Conservation (phyloP, 768 basidiomycete genomes). For the Cyathus striatus region DNA sequence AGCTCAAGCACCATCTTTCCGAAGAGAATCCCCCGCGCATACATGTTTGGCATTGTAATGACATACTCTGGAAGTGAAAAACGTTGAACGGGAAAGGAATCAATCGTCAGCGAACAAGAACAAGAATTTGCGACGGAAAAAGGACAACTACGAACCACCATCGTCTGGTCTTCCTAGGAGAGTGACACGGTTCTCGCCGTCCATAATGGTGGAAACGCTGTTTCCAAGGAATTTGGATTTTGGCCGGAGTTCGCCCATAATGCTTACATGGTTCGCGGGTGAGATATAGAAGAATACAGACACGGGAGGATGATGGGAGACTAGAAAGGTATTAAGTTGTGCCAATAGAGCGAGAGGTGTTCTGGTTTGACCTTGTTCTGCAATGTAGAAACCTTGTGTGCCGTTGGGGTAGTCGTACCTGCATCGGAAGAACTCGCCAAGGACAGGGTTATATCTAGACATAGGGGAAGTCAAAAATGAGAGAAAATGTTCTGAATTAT, state of each 20-base stretch:
- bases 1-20: slow-evolving; percentile 96
- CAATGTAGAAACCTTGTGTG: slow-evolving; percentile 90
- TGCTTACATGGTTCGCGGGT: slow-evolving; percentile 80
- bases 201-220: slow-evolving; percentile 94
- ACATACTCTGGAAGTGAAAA: too few species aligned
- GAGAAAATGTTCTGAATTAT: slow-evolving; percentile 3
- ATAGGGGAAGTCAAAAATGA: neutral
- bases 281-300: slow-evolving; percentile 96
- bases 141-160: slow-evolving; percentile 53
- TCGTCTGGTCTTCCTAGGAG: slow-evolving; percentile 81
- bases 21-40: slow-evolving; percentile 81
- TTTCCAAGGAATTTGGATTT: slow-evolving; percentile 97
- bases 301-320: slow-evolving; percentile 92
- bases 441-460: slow-evolving; percentile 87
- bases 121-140: too few species aligned
- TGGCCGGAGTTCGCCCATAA: slow-evolving; percentile 91
- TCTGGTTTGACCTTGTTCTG: slow-evolving; percentile 74
- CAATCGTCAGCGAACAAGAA: too few species aligned
- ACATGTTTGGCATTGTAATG: slow-evolving; percentile 98
- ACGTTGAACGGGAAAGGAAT: too few species aligned
- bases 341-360: neutral
- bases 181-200: slow-evolving; percentile 87
- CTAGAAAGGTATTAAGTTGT: slow-evolving; percentile 30
- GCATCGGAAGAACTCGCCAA: slow-evolving; percentile 98
- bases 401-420: slow-evolving; percentile 89